Evolutionary conservation across 305 asterid species (phyloP), one percentile per base, ranked within the genome.

Genomic region (Fraxinus latifolia): DNA sequence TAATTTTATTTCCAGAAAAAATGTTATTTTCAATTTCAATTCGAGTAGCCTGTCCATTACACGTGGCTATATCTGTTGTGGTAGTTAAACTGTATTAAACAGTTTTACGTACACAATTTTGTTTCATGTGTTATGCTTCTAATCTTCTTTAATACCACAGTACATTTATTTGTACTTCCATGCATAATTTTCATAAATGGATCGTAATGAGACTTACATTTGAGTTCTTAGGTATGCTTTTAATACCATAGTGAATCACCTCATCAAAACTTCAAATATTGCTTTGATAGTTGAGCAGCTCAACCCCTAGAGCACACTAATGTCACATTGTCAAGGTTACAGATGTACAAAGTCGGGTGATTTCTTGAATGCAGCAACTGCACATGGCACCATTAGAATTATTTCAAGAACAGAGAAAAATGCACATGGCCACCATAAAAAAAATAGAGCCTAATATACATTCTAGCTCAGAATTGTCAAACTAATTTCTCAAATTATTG

Each of bases 381-480:
- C 82, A 82, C 85, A 78, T 72, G 82, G 39, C 73, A 62, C 71
- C 33, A 70, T 70, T 80, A 19, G 15, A 15, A 34, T 0, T 70
- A 47, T 77, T 70, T 77, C 72, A 68, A 17, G 74, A 82, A 55
- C 76, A 77, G 70, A 55, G 44, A 77, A 71, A 25, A 82, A 21
- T 82, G 79, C 80, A 78, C 85, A 78, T 83, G 85, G 82, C 70
- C 68, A 71, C 84, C 53, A 42, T 42, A 11, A 42, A 42, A 42
- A 8, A 39, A 39, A 39, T 7, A 39, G 15, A 65, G n/a, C 33
- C 0, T 27, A 25, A 7, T 23, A 25, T 25, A 65, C 34, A 8
- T 25, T 5, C 72, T 73, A 85, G 47, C 34, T 72, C 55, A 76
- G 73, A 85, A 14, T 74, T 12, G 85, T 53, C 53, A 75, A 74